Base-by-base conservation (phyloP, 495 filamentous ascomycete species). In the Echria macrotheca region DNA sequence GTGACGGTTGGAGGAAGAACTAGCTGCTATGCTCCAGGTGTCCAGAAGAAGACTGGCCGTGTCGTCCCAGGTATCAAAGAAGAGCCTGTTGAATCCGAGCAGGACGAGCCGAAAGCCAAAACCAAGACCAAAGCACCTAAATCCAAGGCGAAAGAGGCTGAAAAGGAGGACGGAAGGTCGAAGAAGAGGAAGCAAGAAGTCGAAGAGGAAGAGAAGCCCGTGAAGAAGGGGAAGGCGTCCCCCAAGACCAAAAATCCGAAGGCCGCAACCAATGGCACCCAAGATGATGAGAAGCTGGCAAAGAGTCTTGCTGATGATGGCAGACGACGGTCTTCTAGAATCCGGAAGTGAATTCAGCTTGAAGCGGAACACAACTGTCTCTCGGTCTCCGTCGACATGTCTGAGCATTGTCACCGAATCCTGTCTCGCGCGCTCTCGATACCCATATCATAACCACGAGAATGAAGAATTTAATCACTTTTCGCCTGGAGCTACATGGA, bases 1-100 rank as follows among this genome's bases (percentile, higher is more conserved):
- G 54, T 96, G 18, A 96, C 83, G 10, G 91, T 96, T 4, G 89
- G 91, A 3, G 88, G 89, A 2, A 75, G 93, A 51, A 96, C 93
- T 2, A 94, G 86, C 53, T 91, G 88, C 21, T 81, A 93, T 26
- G 88, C 91, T 5, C 89, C 87, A 0, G 82, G 75, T 47, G 69
- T 90, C 22, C 93, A 97, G 71, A 93, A 90, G 68, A 95, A 94
- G 72, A 70, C 52, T 5, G 70, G 68, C 21, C 56, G 56, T 5
- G 48, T 69, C 14, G 57, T 52, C 3, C 48, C 61, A 2, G 57
- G 62, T 2, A 53, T 67, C 5, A 71, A 69, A 46, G 65, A 65
- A 43, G 66, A 69, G 26, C 57, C 55, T 11, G 18, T 60, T 14
- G 56, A 58, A 10, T 52, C 64, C 22, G 52, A 49, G 9, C 36